Evolutionary conservation across 306 rosid species (phyloP), one percentile per base, ranked within the genome.

Genomic region (Castanea crenata): DNA sequence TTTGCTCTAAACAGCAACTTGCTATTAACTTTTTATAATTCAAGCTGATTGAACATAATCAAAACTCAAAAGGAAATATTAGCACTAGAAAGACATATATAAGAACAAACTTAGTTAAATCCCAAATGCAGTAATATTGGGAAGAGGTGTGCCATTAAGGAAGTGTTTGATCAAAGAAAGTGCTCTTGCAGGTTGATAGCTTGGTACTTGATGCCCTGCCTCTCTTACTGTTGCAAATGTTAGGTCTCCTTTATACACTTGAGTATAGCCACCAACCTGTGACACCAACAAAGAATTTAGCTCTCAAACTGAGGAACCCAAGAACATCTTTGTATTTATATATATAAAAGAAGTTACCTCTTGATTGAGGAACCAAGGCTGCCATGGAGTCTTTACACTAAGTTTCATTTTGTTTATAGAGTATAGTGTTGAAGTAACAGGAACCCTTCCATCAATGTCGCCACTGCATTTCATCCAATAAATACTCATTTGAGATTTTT

Each of bases 131-230:
- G 67, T 76, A 15, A 87, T 80, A 71, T 82, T 59, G 3, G 94
- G 92, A 54, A 87, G 92, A 56, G 85, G 76, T 16, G 92, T 90
- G 70, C 93, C 97, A 25, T 73, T 68, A 38, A 93, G 85, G 79
- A 93, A 91, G 79, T 93, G 93, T 6, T 65, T 85, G 85, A 89
- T 76, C 7, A 93, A 84, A 27, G 97, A 71, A 46, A 93, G 89
- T 2, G 89, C 96, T 83, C 97, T 87, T 19, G 74, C 82, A 9
- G 97, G 97, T 65, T 93, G 94, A 79, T 79, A 91, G 82, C 93
- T 88, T 21, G 98, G 98, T 32, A 91, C 98, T 87, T 93, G 92
- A 80, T 93, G 98, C 44, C 97, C 97, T 69, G 97, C 97, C 25
- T 38, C 94, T 81, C 97, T 91, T 76, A 91, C 92, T 21, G 98